Evolutionary conservation across 805 yeast species (phyloP), one percentile per base, ranked within the genome.

Genomic region (Saccharomyces jurei): DNA sequence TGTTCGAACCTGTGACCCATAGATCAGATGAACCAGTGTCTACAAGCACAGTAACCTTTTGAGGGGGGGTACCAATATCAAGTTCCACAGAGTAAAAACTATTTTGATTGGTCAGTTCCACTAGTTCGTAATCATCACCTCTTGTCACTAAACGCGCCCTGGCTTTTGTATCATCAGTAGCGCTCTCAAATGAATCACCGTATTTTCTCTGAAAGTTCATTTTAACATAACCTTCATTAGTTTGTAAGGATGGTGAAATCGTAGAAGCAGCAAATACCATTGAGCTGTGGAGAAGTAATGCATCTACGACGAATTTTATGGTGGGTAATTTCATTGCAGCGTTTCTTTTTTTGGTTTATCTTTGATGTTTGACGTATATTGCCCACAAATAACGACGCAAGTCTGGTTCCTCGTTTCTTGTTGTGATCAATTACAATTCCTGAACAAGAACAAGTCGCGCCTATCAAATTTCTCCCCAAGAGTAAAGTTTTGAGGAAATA

Each of bases 1-100:
- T 69, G 6, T 55, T 51, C 1, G 74, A 69, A 25, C 76, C 74
- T 53, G 70, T 71, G 10, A 78, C 75, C 82, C 82, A 78, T 41
- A 78, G 61, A 56, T 76, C 79, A 0, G 81, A 72, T 4, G 81
- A 75, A 4, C 81, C 81, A 6, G 81, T 77, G 58, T 78, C 82
- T 31, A 79, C 62, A 32, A 74, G 66, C 6, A 77, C 76, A 9
- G 71, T 70, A 17, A 78, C 56, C 27, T 66, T 63, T 58, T 77
- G 80, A 6, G 70, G 60, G 1, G 81, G 80, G 4, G 75, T 70
- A 21, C 83, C 82, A n/a, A 78, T 52, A 30, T 60, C 58, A 44
- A 68, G 31, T 17, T 68, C 67, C 1, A 75, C 77, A 25, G 77
- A 66, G 61, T 78, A 80, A 56, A 78, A 80, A 8, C 74, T 70